phyloP scores from a whole-genome alignment of 257 asterid species.

The Rehmannia glutinosa region DNA sequence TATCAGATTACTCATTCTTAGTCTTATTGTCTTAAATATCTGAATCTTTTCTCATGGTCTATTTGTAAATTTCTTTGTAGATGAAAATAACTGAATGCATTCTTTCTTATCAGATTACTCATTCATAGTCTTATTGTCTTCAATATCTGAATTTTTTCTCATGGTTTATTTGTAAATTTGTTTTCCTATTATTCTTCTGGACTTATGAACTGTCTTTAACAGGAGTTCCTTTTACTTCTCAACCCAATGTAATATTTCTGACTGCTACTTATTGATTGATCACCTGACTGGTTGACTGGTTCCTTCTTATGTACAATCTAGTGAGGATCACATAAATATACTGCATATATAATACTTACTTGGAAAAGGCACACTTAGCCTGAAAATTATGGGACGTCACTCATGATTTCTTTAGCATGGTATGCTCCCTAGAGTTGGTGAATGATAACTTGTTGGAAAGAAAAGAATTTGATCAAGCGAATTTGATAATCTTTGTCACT shows the following conservation, averaged over 20 bases:
- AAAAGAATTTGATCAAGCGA: neutral
- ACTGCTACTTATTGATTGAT: constrained; percentile 11
- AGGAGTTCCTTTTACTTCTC: neutral
- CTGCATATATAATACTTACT: constrained; percentile 1
- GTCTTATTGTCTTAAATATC: neutral
- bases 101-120: no score
- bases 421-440: neutral
- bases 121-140: neutral
- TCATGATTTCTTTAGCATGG: constrained; percentile 16
- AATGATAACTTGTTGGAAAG: constrained; percentile 7
- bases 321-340: constrained; percentile 1
- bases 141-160: neutral
- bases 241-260: neutral
- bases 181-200: neutral
- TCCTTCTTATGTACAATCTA: constrained; percentile 6
- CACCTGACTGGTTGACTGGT: neutral
- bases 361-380: neutral
- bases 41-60: neutral
- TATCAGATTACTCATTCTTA: neutral
- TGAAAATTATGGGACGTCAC: neutral
- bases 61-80: no score
- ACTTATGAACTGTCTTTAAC: neutral
- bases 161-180: constrained; percentile 8
- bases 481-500: neutral
- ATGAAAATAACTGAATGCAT: no score